Evolutionary conservation across 2,329 filamentous ascomycete species (phyloP).

Genomic region (Alternaria panax): DNA sequence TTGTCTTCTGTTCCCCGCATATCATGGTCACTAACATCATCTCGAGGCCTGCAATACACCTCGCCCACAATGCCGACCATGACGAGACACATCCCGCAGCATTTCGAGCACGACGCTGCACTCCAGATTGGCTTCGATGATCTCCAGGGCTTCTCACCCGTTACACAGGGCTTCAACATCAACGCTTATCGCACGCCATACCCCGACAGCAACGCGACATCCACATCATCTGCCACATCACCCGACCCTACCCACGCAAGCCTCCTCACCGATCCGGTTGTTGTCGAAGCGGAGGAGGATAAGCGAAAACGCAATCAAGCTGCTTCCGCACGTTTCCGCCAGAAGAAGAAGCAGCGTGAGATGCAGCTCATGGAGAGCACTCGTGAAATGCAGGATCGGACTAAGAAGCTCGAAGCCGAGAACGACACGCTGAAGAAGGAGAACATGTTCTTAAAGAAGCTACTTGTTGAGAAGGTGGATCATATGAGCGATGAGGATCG

Average conservation of each 20-base stretch:
- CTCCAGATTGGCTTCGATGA: conserved; percentile 38
- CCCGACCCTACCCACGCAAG: conserved; percentile 27
- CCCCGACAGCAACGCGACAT: conserved; percentile 44
- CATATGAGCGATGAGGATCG: conserved; percentile 50
- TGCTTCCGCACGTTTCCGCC: conserved; percentile 84
- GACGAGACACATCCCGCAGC: conserved; percentile 35
- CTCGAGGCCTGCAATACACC: conserved; percentile 39
- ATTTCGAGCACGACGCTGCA: conserved; percentile 34
- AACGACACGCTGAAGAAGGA: conserved; percentile 49
- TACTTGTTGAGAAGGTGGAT: conserved; percentile 48
- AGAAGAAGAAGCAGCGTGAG: conserved; percentile 96
- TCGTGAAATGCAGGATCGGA: conserved; percentile 81
- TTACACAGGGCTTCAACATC: conserved; percentile 34
- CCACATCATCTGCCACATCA: conserved; percentile 35
- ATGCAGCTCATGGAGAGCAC: conserved; percentile 67
- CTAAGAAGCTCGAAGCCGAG: conserved; percentile 69
- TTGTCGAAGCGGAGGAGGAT: conserved; percentile 75
- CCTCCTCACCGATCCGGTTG: conserved; percentile 31
- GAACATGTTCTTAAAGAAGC: conserved; percentile 52
- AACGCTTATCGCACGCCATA: conserved; percentile 41
- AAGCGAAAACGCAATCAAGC: conserved; percentile 90
- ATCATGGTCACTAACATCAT: conserved; percentile 34
- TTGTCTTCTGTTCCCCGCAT: conserved; percentile 8
- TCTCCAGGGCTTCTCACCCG: conserved; percentile 38
- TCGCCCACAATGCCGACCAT: conserved; percentile 38